Base-by-base conservation (phyloP, 1,284 basidiomycete genomes). In the Erythrobasidium hasegawianum region DNA sequence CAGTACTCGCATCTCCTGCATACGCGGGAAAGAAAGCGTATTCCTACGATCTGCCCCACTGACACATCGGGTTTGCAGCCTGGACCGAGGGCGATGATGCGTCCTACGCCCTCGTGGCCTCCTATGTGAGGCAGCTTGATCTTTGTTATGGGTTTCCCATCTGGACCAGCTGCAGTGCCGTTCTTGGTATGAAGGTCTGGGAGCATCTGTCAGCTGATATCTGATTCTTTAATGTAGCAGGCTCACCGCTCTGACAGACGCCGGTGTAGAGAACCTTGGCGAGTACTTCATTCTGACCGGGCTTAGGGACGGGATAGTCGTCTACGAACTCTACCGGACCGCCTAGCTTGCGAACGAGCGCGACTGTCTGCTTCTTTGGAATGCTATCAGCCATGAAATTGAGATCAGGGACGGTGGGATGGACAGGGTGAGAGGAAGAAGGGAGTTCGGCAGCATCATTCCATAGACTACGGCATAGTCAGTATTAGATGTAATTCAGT, bases 21-120 rank as follows among this genome's bases (percentile, higher is more conserved):
- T 20, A 55, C 41, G 18, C 64, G 47, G 41, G 29, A 50, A n/a
- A 59, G 13, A n/a, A 67, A 67, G 52, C 69, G 64, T 54, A 69
- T 55, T 0, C 69, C 69, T 1, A 57, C 68, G 1, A 53, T 7
- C 38, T 70, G 47, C 2, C 69, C 69, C 1, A 70, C 26, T 49
- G 66, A 50, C 58, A 65, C 64, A 7, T 29, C 56, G 11, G 64
- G 57, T 5, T 49, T 57, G 43, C 39, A 38, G 13, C 18, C 68
- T 40, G 29, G 27, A 0, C 68, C 68, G 7, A 69, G 18, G 24
- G 56, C 40, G 13, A 67, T 58, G 16, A 69, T 64, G 7, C 26
- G 26, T 8, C 69, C 68, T 7, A 64, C 65, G 7, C 69, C 68
- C 22, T 70, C 68, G 50, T 70, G 69, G 8, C 68, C 69, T 4